phyloP scores from a whole-genome alignment of 2,329 filamentous ascomycete genomes.

The Ophiostoma tasmaniense region DNA sequence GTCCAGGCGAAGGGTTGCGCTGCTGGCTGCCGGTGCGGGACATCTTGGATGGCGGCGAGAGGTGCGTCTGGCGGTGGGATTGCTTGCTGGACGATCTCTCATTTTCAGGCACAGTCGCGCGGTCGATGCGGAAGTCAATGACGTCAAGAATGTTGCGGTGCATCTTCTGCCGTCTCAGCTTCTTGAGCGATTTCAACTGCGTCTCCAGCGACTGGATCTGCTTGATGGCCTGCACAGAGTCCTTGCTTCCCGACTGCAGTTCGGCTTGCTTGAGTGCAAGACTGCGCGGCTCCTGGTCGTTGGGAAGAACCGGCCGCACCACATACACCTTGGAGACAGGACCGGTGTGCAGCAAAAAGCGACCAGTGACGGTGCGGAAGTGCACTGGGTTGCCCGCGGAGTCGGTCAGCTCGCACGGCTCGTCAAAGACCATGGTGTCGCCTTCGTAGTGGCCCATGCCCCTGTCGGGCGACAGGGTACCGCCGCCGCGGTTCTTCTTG shows the following conservation, averaged over 20 bases:
- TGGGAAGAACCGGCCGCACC: slow-evolving; percentile 56
- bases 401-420: slow-evolving; percentile 55
- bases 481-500: slow-evolving; percentile 45
- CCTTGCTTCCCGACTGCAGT: slow-evolving; percentile 49
- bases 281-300: slow-evolving; percentile 47
- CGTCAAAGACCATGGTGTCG: slow-evolving; percentile 54
- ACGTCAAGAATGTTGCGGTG: slow-evolving; percentile 73
- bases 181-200: slow-evolving; percentile 66
- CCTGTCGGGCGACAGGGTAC: slow-evolving; percentile 32
- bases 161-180: slow-evolving; percentile 64
- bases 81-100: not conserved
- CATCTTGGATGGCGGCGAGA: slow-evolving; percentile 4
- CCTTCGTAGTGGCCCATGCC: slow-evolving; percentile 26
- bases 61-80: not conserved
- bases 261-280: slow-evolving; percentile 66
- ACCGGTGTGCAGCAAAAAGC: slow-evolving; percentile 56
- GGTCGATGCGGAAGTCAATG: slow-evolving; percentile 72
- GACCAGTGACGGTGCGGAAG: slow-evolving; percentile 65
- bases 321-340: slow-evolving; percentile 61
- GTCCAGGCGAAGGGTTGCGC: not conserved
- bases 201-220: slow-evolving; percentile 69
- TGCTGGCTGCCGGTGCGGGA: slow-evolving; percentile 3
- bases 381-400: slow-evolving; percentile 52
- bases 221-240: slow-evolving; percentile 60
- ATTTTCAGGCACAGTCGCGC: not conserved